These are phyloP conservation scores for Mimosa bimucronata DNA, from an alignment of 306 rosid genomes.

Conservation along the genomic window DNA sequence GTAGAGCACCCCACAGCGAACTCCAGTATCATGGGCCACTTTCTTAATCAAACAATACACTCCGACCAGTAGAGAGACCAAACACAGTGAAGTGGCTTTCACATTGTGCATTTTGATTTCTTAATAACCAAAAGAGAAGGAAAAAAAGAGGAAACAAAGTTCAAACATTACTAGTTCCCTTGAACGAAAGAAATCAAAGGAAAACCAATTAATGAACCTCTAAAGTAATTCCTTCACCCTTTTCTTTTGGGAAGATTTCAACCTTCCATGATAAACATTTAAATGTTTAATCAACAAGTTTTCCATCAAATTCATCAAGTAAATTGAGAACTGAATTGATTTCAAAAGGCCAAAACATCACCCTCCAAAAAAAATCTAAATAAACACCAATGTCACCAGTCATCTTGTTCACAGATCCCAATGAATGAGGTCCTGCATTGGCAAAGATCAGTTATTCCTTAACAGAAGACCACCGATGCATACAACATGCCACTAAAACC, in stretches of 20 bases:
- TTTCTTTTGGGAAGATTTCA: too few species aligned
- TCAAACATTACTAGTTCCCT: too few species aligned
- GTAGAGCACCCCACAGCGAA: neutral
- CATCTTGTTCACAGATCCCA: conserved; percentile 4
- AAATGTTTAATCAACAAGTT: too few species aligned
- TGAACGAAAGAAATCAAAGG: too few species aligned
- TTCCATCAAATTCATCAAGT: too few species aligned
- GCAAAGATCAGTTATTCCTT: neutral
- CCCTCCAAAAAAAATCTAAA: neutral
- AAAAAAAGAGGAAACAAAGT: too few species aligned
- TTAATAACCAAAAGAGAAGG: neutral
- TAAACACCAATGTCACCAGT: neutral
- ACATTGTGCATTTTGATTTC: neutral
- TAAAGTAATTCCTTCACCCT: too few species aligned
- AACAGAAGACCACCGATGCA: neutral
- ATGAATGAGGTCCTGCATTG: conserved; percentile 4
- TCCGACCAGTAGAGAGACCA: neutral
- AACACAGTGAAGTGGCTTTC: neutral
- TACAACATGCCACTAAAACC: conserved; percentile 5
- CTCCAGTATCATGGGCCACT: neutral
- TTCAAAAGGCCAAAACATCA: too few species aligned
- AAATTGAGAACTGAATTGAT: too few species aligned
- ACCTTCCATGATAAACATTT: too few species aligned
- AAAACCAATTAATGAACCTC: too few species aligned
- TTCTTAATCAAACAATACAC: neutral